Evolutionary conservation across 2,329 filamentous ascomycete species (phyloP).

Genomic region (Boeremia lycopersici): DNA sequence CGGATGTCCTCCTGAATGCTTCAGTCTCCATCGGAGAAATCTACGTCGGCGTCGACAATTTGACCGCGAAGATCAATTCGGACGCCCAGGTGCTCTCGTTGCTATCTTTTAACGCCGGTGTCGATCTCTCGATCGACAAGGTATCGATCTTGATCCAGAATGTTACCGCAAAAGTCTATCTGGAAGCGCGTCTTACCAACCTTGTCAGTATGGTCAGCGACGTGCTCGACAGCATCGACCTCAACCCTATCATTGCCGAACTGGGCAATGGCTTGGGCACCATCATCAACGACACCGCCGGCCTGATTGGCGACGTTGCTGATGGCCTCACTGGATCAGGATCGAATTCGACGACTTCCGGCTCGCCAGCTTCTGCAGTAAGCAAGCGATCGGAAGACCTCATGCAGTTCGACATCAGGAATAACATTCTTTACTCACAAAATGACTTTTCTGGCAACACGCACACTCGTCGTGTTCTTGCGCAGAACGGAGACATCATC

Average conservation of each 20-base stretch:
- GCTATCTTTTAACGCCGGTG: conserved; percentile 66
- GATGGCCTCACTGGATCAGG: conserved; percentile 19
- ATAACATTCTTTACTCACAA: conserved; percentile 66
- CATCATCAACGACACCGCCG: conserved; percentile 52
- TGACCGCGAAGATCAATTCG: conserved; percentile 66
- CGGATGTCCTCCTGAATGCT: conserved; percentile 67
- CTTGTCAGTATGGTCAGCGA: conserved; percentile 65
- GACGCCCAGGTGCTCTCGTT: conserved; percentile 65
- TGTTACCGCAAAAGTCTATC: conserved; percentile 62
- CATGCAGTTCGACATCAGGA: conserved; percentile 55
- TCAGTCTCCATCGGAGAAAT: conserved; percentile 64
- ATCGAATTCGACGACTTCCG: conserved; percentile 7
- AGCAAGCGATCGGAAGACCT: conserved; percentile 39
- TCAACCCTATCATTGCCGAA: conserved; percentile 65
- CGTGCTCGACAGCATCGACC: conserved; percentile 63
- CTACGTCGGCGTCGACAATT: conserved; percentile 63
- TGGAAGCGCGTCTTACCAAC: conserved; percentile 66
- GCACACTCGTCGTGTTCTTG: conserved; percentile 61
- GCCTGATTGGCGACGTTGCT: conserved; percentile 34
- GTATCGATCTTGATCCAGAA: conserved; percentile 64
- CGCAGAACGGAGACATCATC: conserved; percentile 61
- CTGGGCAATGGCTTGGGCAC: conserved; percentile 57
- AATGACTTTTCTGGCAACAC: conserved; percentile 64
- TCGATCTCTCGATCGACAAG: conserved; percentile 63
- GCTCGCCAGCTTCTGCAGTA: conserved; percentile 21